These are phyloP conservation scores for Haberlea rhodopensis DNA, from an alignment of 257 asterid genomes.

Conservation along the genomic window DNA sequence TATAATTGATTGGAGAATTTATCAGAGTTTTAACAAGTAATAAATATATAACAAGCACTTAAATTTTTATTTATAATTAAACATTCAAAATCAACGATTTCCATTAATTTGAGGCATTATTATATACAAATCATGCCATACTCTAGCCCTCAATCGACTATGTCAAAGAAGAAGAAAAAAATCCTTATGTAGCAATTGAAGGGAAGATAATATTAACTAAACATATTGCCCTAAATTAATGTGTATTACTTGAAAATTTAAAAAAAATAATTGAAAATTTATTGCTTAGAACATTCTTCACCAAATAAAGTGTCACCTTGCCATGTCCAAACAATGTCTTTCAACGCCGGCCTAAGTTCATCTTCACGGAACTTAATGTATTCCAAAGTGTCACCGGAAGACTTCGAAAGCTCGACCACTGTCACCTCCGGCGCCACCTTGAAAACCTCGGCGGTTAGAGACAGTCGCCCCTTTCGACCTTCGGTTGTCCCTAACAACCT, in stretches of 20 bases:
- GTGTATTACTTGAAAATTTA: neutral
- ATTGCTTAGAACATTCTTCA: neutral
- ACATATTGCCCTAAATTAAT: slow-evolving; percentile 11
- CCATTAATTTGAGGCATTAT: neutral
- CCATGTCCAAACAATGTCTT: slow-evolving; percentile 48
- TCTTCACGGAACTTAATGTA: slow-evolving; percentile 41
- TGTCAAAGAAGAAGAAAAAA: neutral
- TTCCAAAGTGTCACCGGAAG: slow-evolving; percentile 43
- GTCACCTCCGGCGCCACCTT: slow-evolving; percentile 50
- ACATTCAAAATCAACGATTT: no score
- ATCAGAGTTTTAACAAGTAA: no score
- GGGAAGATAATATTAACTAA: neutral
- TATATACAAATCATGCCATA: slow-evolving; percentile 10
- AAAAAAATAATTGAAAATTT: neutral
- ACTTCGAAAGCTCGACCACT: slow-evolving; percentile 43
- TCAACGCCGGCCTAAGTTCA: slow-evolving; percentile 37
- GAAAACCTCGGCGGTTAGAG: slow-evolving; percentile 35
- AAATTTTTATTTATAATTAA: no score
- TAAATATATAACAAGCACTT: no score
- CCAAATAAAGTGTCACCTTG: slow-evolving; percentile 26
- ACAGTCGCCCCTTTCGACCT: slow-evolving; percentile 38
- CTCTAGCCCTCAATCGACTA: slow-evolving; percentile 3
- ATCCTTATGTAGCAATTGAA: neutral
- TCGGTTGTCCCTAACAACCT: slow-evolving; percentile 29
- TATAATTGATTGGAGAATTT: no score